These are phyloP conservation scores for Phytophthora tentaculata DNA, from an alignment of 352 stramenopile genomes.

Conservation along the genomic window DNA sequence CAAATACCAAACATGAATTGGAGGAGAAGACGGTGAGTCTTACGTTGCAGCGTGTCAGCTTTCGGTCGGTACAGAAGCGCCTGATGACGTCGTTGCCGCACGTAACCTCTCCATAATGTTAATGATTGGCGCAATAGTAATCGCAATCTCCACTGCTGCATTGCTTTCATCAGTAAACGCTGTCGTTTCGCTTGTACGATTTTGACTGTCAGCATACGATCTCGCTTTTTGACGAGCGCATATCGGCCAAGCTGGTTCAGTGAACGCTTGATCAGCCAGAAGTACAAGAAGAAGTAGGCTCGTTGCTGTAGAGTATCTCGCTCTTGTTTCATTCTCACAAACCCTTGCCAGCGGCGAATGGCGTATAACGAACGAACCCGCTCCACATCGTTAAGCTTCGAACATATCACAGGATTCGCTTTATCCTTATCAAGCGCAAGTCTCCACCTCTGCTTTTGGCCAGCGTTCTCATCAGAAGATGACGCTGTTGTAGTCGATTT, in stretches of 20 bases:
- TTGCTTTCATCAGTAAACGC: conserved; percentile 22
- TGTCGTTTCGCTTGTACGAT: conserved; percentile 17
- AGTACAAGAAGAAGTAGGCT: conserved; percentile 45
- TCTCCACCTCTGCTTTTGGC: conserved; percentile 23
- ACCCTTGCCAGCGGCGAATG: conserved; percentile 26
- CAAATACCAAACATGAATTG: conserved; percentile 25
- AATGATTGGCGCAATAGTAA: conserved; percentile 25
- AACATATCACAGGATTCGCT: neutral
- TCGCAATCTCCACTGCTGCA: conserved; percentile 31
- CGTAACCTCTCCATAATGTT: conserved; percentile 19
- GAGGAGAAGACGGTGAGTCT: conserved; percentile 12
- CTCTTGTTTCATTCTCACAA: conserved; percentile 25
- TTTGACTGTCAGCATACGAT: conserved; percentile 17
- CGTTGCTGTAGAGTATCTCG: conserved; percentile 18
- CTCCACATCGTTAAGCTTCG: neutral
- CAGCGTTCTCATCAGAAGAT: conserved; percentile 13
- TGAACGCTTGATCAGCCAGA: conserved; percentile 37
- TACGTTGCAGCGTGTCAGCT: conserved; percentile 9
- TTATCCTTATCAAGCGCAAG: too few relatives aligned
- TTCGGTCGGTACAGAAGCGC: conserved; percentile 18
- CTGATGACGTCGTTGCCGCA: conserved; percentile 15
- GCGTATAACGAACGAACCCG: conserved; percentile 15
- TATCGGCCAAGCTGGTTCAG: conserved; percentile 23
- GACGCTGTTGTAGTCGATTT: neutral
- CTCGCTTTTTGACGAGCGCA: conserved; percentile 18